Base-by-base conservation (phyloP, 2,329 filamentous ascomycete species). In the Curvularia sp. region DNA sequence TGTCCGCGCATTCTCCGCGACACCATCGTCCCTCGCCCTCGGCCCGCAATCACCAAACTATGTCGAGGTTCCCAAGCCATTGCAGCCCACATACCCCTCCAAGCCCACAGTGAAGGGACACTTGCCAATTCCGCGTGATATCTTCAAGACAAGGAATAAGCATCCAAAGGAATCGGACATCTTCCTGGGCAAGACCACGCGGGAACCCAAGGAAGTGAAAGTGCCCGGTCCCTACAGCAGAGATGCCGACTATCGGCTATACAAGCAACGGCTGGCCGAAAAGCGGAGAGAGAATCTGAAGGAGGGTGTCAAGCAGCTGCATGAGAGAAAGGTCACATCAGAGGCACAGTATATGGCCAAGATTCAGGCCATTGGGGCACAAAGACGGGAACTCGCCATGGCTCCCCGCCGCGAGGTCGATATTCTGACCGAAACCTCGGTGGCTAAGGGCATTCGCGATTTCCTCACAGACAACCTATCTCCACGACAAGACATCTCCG, bases 41-140 rank as follows among this genome's bases (percentile, higher is more conserved):
- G 89, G 89, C 18, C 94, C 95, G 49, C 91, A 97, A 75, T 96
- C 93, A 35, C 94, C 95, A 47, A 85, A 86, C 64, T 98, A 90
- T 82, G 90, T 98, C 79, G 88, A 92, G 65, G 83, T 97, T 55
- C 94, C 93, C 48, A 83, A 84, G 66, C 85, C 90, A 49, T 85
- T 87, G n/a, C 92, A 97, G 75, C 87, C 89, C 50, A 83, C 86
- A n/a, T 77, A 80, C 42, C 78, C 80, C 3, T 71, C 75, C 51
- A 81, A 81, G 58, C 80, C 78, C 15, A 65, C 68, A 10, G 76
- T 92, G 33, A 92, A 92, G 75, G 95, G 95, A 67, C 86, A 89
- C 57, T 85, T 99, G 0, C 95, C 95, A 8, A 83, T 92, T 0
- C 94, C 95, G 35, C 89, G 93, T 63, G 85, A 91, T 56, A 80